These are phyloP conservation scores for Phytophthora macrochlamydospora DNA, from an alignment of 352 stramenopile species.

Conservation along the genomic window DNA sequence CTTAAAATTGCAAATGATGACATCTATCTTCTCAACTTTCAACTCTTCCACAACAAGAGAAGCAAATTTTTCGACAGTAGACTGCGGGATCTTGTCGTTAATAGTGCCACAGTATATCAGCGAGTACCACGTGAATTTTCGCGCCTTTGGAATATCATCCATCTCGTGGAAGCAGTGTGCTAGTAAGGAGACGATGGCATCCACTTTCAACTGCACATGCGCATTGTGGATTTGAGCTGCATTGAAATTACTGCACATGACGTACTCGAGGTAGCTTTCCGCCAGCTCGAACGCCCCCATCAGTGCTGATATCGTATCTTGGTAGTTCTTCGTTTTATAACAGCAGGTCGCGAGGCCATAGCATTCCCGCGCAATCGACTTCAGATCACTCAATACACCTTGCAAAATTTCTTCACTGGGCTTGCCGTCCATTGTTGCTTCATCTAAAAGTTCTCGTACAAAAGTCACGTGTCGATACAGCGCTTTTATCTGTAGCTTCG, in stretches of 20 bases:
- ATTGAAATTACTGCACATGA: conserved; percentile 53
- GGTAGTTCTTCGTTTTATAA: conserved; percentile 54
- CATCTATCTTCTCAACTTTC: background rate
- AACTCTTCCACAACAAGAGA: conserved; percentile 51
- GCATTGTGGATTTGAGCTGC: conserved; percentile 38
- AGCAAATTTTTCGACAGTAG: conserved; percentile 58
- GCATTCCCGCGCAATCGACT: conserved; percentile 63
- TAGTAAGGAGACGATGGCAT: conserved; percentile 63
- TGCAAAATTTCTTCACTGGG: conserved; percentile 32
- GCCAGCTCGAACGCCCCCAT: conserved; percentile 51
- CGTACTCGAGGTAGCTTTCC: conserved; percentile 66
- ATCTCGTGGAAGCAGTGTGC: conserved; percentile 59
- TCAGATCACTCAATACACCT: conserved; percentile 57
- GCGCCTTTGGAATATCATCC: conserved; percentile 31
- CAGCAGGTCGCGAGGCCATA: conserved; percentile 56
- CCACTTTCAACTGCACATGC: conserved; percentile 58
- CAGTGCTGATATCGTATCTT: conserved; percentile 46
- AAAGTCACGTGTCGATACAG: conserved; percentile 36
- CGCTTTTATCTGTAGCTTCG: conserved; percentile 8
- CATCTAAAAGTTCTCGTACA: conserved; percentile 43
- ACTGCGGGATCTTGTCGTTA: conserved; percentile 22
- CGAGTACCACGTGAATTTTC: conserved; percentile 48
- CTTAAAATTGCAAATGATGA: conserved; percentile 27
- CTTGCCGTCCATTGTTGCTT: conserved; percentile 37
- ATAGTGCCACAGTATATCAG: conserved; percentile 59